A percentile compares a stretch with the other conserved stretches of the same genome.
These are phyloP conservation scores for Dalbergia cochinchinensis DNA, from an alignment of 306 rosid species.

Conservation along the genomic window DNA sequence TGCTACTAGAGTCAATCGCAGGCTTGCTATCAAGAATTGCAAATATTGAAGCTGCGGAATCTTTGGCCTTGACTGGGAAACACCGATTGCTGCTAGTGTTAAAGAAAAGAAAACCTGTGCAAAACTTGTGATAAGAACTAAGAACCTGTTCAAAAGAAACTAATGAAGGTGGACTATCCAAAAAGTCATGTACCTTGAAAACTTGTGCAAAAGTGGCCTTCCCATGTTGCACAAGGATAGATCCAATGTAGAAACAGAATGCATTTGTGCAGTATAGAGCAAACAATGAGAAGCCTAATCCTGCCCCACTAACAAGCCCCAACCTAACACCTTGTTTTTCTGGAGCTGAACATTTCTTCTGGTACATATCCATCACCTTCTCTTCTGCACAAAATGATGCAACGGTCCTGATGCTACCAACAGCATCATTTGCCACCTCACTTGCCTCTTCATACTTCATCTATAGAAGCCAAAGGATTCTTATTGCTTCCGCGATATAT, in stretches of 20 bases:
- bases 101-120: constrained; percentile 84
- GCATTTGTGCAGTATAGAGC: constrained; percentile 77
- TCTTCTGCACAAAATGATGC: constrained; percentile 91
- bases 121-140: not conserved
- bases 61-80: constrained; percentile 85
- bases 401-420: constrained; percentile 86
- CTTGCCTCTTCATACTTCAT: constrained; percentile 93
- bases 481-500: not conserved
- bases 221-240: constrained; percentile 67
- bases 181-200: constrained; percentile 54
- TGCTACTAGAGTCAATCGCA: constrained; percentile 69
- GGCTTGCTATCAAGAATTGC: constrained; percentile 78
- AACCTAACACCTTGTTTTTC: constrained; percentile 66
- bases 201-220: constrained; percentile 75
- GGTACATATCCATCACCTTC: constrained; percentile 81
- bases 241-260: constrained; percentile 76
- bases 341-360: constrained; percentile 69
- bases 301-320: constrained; percentile 83
- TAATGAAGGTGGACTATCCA: not conserved
- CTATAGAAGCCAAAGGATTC: constrained; percentile 46
- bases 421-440: constrained; percentile 94
- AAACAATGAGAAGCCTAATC: constrained; percentile 73
- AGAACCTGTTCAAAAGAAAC: not conserved
- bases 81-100: constrained; percentile 72
- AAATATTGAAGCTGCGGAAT: constrained; percentile 82